phyloP scores from a whole-genome alignment of 305 asterid species.

The Solanum aculeatissimum region DNA sequence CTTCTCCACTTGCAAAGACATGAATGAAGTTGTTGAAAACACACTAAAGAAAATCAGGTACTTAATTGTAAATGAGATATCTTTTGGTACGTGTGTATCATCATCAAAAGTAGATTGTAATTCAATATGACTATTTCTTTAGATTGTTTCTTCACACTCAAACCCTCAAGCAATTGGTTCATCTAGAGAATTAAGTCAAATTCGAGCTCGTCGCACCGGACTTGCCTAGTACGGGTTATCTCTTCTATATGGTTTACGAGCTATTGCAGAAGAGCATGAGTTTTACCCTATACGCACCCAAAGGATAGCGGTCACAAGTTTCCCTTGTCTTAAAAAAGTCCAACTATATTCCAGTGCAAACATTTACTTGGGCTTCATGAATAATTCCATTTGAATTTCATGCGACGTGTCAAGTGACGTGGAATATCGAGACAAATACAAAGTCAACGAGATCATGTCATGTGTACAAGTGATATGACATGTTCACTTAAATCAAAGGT shows the following conservation, averaged over 20 bases:
- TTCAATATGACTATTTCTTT: not conserved
- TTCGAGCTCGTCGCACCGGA: too few species aligned
- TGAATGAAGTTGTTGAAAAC: not conserved
- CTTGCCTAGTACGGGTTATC: too few species aligned
- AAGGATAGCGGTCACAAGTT: too few species aligned
- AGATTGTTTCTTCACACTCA: not conserved
- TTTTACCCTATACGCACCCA: too few species aligned
- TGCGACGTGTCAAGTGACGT: not conserved
- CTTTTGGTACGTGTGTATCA: not conserved
- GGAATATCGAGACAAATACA: not conserved
- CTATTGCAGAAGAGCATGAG: too few species aligned
- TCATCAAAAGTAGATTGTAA: slow-evolving; percentile 13
- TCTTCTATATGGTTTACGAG: too few species aligned
- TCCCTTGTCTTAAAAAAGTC: too few species aligned
- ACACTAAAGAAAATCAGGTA: slow-evolving; percentile 9
- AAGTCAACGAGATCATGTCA: not conserved
- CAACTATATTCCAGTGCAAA: too few species aligned
- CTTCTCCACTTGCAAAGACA: slow-evolving; percentile 11
- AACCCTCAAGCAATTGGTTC: not conserved
- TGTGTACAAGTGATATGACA: not conserved
- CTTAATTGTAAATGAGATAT: slow-evolving; percentile 27
- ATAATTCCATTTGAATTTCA: not conserved
- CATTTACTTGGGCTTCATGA: not conserved
- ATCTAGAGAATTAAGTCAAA: not conserved
- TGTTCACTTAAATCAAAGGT: not conserved